Base-by-base conservation (phyloP, 345 rosid species). In the Rubroshorea leprosula region DNA sequence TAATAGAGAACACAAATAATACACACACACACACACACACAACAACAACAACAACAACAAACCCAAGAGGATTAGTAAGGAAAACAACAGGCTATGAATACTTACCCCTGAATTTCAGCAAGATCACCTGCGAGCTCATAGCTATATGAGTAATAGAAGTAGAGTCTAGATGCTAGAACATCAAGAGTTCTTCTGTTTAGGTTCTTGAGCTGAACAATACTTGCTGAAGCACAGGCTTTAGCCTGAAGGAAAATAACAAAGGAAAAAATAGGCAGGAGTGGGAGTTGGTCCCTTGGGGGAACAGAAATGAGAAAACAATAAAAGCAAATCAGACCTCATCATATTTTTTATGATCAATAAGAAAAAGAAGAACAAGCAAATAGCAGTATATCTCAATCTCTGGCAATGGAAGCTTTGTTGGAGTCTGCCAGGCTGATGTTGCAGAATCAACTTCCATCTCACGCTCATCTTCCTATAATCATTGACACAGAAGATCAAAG, bases 391-490 rank as follows among this genome's bases (percentile, higher is more conserved):
- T 74, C 71, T 91, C 96, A 9, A 90, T 78, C 71, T 90, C 96
- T 0, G 81, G 94, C 51, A 84, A 66, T 39, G 77, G 45, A 54
- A 83, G 86, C 55, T 88, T 87, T 10, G 23, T 64, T 48, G 81
- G 65, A 72, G 80, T 72, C 71, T 77, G 82, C 2, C 69, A 53
- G 63, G 56, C 74, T 0, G 88, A 79, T 20, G 86, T 75, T 0
- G 87, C 92, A 1, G 83, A 79, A 68, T 87, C 98, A 61, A 88
- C 95, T 83, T 87, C 95, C 98, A 88, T 85, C 47, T 85, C 95
- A 60, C 77, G 92, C 51, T 78, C 95, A 74, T 82, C 82, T 48
- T 76, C 80, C 96, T 85, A 54, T 59, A 57, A 35, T 41, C 63
- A 62, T 23, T 15, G 17, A 41, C 8, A 58, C 0, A 18, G 48